phyloP scores from a whole-genome alignment of 1,284 basidiomycete genomes.

The Trichosporon sp. region DNA sequence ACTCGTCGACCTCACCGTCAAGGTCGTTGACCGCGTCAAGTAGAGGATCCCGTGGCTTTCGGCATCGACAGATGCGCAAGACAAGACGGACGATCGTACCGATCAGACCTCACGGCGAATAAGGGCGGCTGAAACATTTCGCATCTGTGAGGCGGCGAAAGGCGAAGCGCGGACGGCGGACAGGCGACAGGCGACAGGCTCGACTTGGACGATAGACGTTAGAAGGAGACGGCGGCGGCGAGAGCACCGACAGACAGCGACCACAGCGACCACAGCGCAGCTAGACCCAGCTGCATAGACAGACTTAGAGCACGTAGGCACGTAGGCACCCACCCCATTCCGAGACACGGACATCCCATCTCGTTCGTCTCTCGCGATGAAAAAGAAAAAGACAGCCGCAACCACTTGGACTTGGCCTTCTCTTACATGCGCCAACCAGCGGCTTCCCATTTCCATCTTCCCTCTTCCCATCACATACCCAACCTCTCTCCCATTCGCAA shows the following conservation, averaged over 20 bases:
- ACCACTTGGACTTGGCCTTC: too few relatives aligned
- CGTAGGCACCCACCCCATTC: neutral
- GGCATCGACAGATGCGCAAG: too few relatives aligned
- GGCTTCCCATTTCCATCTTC: neutral
- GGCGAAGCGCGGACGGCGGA: too few relatives aligned
- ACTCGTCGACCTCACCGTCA: constrained; percentile 52
- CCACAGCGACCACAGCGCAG: too few relatives aligned
- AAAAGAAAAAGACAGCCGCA: neutral
- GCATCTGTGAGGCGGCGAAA: too few relatives aligned
- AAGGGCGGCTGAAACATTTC: too few relatives aligned
- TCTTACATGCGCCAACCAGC: neutral
- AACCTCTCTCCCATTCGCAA: neutral
- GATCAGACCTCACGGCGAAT: neutral
- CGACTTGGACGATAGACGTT: neutral
- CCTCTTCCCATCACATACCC: neutral
- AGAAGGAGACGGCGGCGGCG: too few relatives aligned
- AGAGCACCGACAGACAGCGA: neutral
- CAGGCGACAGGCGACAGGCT: too few relatives aligned
- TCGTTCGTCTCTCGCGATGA: neutral
- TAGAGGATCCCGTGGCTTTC: too few relatives aligned
- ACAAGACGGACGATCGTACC: too few relatives aligned
- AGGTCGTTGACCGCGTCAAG: constrained; percentile 49
- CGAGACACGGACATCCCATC: neutral
- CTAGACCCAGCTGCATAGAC: neutral
- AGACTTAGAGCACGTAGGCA: neutral